Percentiles rank a stretch among this genome's conserved stretches.
Conservation (phyloP, 1,284 basidiomycete genomes). For the Flammula alnicola region DNA sequence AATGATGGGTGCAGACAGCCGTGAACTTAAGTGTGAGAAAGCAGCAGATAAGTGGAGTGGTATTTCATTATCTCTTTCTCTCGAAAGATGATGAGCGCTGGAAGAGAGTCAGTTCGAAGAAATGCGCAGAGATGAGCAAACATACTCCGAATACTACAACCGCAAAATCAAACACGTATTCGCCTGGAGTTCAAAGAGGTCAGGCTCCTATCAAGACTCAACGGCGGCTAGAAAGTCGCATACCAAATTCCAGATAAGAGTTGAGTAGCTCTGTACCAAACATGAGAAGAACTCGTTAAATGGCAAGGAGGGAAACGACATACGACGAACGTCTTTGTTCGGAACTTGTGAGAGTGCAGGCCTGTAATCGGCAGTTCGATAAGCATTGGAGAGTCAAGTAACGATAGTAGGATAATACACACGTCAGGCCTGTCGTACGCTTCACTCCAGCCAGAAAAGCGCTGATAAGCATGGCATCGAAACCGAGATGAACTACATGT, state of each 20-base stretch:
- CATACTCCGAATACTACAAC: conserved; percentile 80
- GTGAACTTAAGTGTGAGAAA: conserved; percentile 1
- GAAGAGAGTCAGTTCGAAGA: conserved; percentile 9
- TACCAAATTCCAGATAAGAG: conserved; percentile 80
- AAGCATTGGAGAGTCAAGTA: conserved; percentile 7
- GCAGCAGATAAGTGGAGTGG: background rate
- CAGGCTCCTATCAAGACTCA: background rate
- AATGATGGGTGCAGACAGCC: background rate
- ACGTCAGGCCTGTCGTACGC: conserved; percentile 83
- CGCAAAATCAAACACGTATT: conserved; percentile 83
- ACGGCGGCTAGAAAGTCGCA: conserved; percentile 20
- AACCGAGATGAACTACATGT: conserved; percentile 62
- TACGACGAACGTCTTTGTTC: conserved; percentile 84
- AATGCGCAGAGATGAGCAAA: conserved; percentile 18
- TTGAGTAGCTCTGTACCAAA: conserved; percentile 60
- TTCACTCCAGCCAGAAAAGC: conserved; percentile 81
- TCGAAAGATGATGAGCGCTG: conserved; percentile 80
- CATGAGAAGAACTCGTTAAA: conserved; percentile 13
- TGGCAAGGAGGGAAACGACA: conserved; percentile 31
- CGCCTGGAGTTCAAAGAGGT: conserved; percentile 47
- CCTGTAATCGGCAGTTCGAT: conserved; percentile 39
- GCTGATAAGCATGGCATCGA: conserved; percentile 79
- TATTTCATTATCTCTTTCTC: conserved; percentile 29
- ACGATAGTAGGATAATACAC: conserved; percentile 33
- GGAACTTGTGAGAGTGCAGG: conserved; percentile 73